A percentile compares a stretch with the other conserved stretches of the same genome.
These are phyloP conservation scores for Grosmannia huntii DNA, from an alignment of 2,329 filamentous ascomycete genomes.

Conservation along the genomic window DNA sequence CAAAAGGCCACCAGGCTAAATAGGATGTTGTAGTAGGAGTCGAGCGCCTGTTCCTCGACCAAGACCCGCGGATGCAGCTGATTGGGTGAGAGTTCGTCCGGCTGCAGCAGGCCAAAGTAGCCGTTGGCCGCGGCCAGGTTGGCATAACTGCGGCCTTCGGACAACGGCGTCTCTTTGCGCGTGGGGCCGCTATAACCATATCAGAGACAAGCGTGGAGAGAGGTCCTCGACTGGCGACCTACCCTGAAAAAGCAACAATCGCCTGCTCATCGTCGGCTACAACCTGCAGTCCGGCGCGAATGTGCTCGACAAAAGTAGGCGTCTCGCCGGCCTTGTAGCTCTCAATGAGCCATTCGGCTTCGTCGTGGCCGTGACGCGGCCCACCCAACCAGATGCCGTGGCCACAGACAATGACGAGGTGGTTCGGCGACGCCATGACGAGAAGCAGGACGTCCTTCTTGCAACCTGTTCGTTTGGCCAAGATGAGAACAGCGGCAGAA, in stretches of 20 bases:
- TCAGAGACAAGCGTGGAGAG: background rate
- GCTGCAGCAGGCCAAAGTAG: conserved; percentile 29
- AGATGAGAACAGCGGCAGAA: background rate
- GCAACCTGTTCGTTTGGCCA: too few relatives aligned
- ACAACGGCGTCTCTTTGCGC: conserved; percentile 38
- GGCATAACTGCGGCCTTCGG: conserved; percentile 53
- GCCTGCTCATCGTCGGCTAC: conserved; percentile 33
- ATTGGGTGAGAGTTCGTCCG: too few relatives aligned
- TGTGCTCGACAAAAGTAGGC: conserved; percentile 65
- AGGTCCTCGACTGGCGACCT: background rate
- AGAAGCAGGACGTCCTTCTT: too few relatives aligned
- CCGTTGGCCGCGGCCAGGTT: conserved; percentile 34
- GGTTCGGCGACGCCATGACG: conserved; percentile 18
- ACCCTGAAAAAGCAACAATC: conserved; percentile 64
- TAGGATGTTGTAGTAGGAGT: conserved; percentile 76
- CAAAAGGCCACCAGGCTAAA: conserved; percentile 54
- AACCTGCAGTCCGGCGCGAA: conserved; percentile 47
- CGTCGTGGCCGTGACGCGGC: conserved; percentile 34
- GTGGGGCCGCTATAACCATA: conserved; percentile 43
- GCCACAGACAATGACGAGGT: conserved; percentile 71
- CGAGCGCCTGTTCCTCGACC: conserved; percentile 60
- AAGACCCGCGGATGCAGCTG: conserved; percentile 28
- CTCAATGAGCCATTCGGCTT: conserved; percentile 60
- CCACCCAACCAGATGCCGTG: conserved; percentile 66
- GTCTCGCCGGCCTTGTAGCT: conserved; percentile 68